Percentiles rank a stretch among this genome's conserved stretches.
These are phyloP conservation scores for Sisymbrium altissimum DNA, from an alignment of 345 rosid genomes.

Conservation along the genomic window DNA sequence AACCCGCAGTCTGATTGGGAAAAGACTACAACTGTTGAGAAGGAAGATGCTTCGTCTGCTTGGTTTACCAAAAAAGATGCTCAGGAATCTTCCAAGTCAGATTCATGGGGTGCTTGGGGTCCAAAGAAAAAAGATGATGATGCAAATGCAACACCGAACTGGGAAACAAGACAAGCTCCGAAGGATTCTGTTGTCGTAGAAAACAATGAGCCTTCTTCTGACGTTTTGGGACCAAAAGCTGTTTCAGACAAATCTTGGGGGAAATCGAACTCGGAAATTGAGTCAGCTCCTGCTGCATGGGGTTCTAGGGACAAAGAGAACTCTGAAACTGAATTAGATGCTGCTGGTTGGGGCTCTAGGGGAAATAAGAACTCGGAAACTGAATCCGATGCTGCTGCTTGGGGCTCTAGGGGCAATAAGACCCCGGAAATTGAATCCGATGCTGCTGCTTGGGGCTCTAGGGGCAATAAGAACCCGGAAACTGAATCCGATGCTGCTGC, in stretches of 20 bases:
- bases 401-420: constrained; percentile 26
- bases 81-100: constrained; percentile 27
- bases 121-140: constrained; percentile 29
- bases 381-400: constrained; percentile 12
- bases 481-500: not conserved
- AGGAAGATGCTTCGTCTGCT: constrained; percentile 26
- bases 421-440: not conserved
- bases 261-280: constrained; percentile 1
- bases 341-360: constrained; percentile 35
- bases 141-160: constrained; percentile 23
- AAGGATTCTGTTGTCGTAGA: constrained; percentile 3
- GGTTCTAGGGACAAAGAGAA: not conserved
- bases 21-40: constrained; percentile 18
- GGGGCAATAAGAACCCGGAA: not conserved
- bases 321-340: not conserved
- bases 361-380: not conserved
- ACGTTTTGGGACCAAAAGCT: constrained; percentile 25
- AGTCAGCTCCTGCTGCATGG: constrained; percentile 22
- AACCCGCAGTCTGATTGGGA: constrained; percentile 31
- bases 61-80: constrained; percentile 28
- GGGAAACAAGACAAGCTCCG: constrained; percentile 29
- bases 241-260: constrained; percentile 23
- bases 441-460: constrained; percentile 34
- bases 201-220: constrained; percentile 19
- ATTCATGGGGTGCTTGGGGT: constrained; percentile 38